Base-by-base conservation (phyloP, 1,284 basidiomycete species). In the Leucoagaricus sp. region DNA sequence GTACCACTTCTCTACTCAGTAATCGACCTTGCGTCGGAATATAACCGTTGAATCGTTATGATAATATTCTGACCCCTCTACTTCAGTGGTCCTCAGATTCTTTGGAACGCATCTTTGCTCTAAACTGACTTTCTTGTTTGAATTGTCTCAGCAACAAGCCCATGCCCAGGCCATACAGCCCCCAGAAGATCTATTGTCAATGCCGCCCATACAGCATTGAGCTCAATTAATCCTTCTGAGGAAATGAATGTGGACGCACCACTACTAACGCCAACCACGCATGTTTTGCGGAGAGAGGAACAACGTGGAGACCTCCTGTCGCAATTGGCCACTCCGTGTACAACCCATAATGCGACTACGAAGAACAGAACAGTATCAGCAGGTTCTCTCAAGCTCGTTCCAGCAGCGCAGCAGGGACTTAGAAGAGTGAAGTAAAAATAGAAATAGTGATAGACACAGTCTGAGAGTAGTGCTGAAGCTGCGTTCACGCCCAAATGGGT, bases 191-290 rank as follows among this genome's bases (percentile, higher is more conserved):
- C 81, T 83, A 60, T 26, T 26, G 28, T 15, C 38, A 44, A 55
- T 42, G 44, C 48, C 53, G 53, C 53, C 47, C 53, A 42, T 49
- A n/a, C n/a, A 49, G 34, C 42, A 41, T 57, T 51, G 21, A 53
- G 45, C 46, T 13, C 52, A 36, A 49, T 41, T 17, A 25, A 38
- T 31, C n/a, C 7, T 38, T 58, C 25, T 31, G 36, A 58, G 34
- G 51, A 34, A 46, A 26, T 50, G 15, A n/a, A 41, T 49, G 26
- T 54, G 15, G 33, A 72, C 77, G 63, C 60, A 80, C 80, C 42
- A 81, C 71, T 40, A 81, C 61, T 38, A 81, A 65, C 2, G 79
- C 80, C 48, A 78, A 53, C 81, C 81, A 84, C 7, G 78, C 78
- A 42, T 74, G 55, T 63, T 78, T 77, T 2, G 77, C 80, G 9